Percentiles rank a stretch among this genome's conserved stretches.
phyloP scores from a whole-genome alignment of 805 yeast species.

The Yarrowia porcina region DNA sequence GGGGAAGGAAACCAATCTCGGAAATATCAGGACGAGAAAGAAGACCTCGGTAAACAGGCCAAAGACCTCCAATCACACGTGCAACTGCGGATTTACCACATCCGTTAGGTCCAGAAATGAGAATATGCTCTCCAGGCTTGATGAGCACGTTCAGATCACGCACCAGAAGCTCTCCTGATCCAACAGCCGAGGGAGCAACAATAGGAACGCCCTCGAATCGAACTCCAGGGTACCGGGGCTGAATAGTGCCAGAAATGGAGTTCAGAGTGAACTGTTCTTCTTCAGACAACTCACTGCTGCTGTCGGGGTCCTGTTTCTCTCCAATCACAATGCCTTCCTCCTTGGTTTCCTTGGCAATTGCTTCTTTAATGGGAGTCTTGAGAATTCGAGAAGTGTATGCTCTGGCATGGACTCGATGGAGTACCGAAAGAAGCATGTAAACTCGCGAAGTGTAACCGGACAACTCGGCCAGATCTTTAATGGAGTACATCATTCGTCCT shows the following conservation, averaged over 20 bases:
- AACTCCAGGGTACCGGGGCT: constrained; percentile 70
- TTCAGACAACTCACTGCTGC: constrained; percentile 11
- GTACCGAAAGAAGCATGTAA: constrained; percentile 65
- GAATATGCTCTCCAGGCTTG: constrained; percentile 60
- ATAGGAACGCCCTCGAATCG: constrained; percentile 80
- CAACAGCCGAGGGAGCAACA: constrained; percentile 56
- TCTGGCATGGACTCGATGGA: constrained; percentile 76
- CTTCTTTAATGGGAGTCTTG: constrained; percentile 22
- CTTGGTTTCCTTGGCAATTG: constrained; percentile 10
- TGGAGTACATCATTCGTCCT: constrained; percentile 87
- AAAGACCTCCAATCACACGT: constrained; percentile 77
- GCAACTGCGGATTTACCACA: constrained; percentile 86
- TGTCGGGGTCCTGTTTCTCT: constrained; percentile 2
- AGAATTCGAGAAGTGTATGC: constrained; percentile 32
- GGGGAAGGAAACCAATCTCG: constrained; percentile 78
- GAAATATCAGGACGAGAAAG: constrained; percentile 66
- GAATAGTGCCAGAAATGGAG: constrained; percentile 76
- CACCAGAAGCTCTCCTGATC: constrained; percentile 55
- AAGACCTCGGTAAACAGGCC: constrained; percentile 86
- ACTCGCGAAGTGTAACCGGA: constrained; percentile 89
- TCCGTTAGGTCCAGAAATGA: constrained; percentile 84
- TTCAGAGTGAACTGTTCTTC: constrained; percentile 37
- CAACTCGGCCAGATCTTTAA: constrained; percentile 84
- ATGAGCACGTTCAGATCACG: constrained; percentile 61
- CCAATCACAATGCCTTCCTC: constrained; percentile 26